Conservation (phyloP, 345 rosid genomes). For the Rubroshorea leprosula region DNA sequence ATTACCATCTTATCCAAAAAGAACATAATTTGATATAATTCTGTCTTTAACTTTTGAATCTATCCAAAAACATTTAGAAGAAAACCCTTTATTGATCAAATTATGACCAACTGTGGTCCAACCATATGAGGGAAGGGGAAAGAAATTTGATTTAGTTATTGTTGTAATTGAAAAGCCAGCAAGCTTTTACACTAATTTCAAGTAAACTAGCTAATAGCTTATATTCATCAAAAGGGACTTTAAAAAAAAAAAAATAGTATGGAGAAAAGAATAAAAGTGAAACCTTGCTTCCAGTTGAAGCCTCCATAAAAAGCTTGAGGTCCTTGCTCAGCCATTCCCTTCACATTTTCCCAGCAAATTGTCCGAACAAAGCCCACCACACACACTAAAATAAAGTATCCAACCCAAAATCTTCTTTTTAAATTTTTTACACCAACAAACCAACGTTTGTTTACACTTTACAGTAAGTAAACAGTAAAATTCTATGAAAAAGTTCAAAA, state of each 20-base stretch:
- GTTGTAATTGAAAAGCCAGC: slow-evolving; percentile 17
- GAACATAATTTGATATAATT: too few relatives aligned
- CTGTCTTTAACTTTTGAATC: too few relatives aligned
- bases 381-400: background rate
- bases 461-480: background rate
- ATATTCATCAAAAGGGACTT: background rate
- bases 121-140: background rate
- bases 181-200: slow-evolving; percentile 18
- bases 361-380: background rate
- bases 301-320: slow-evolving; percentile 15
- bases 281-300: slow-evolving; percentile 23
- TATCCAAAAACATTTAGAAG: too few relatives aligned
- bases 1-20: too few relatives aligned
- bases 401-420: background rate
- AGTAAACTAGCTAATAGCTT: slow-evolving; percentile 11
- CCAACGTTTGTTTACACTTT: background rate
- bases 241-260: background rate
- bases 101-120: too few relatives aligned
- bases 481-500: too few relatives aligned
- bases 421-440: background rate
- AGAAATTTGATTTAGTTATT: background rate
- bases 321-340: background rate
- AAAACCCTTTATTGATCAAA: too few relatives aligned
- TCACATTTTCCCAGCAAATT: slow-evolving; percentile 29
- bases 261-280: slow-evolving; percentile 9